phyloP scores from a whole-genome alignment of 2,329 filamentous ascomycete genomes.

The Botrytis galanthina region DNA sequence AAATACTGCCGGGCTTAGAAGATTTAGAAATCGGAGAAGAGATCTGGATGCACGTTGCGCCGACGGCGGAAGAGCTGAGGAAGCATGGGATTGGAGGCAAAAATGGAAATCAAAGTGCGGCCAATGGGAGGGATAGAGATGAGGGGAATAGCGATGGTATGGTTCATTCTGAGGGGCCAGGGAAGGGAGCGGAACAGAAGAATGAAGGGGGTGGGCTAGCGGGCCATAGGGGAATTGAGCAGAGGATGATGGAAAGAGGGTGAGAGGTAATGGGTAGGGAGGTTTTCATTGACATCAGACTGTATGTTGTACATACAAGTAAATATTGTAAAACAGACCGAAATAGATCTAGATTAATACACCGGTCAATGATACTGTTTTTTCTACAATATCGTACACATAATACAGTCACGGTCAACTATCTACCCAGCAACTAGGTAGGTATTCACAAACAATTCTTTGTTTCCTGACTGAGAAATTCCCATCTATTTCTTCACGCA shows the following conservation, averaged over 20 bases:
- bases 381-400: no score
- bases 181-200: neutral
- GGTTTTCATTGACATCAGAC: neutral
- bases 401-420: no score
- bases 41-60: slow-evolving; percentile 53
- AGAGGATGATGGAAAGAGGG: slow-evolving; percentile 14
- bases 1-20: slow-evolving; percentile 40
- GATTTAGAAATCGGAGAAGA: slow-evolving; percentile 42
- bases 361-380: neutral
- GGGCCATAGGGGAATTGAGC: slow-evolving; percentile 13
- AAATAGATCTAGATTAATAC: neutral
- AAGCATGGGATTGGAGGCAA: slow-evolving; percentile 24
- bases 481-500: neutral
- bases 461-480: neutral
- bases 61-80: slow-evolving; percentile 39
- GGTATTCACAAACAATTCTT: neutral
- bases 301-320: neutral
- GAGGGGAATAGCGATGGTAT: slow-evolving; percentile 1
- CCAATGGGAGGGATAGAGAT: slow-evolving; percentile 9
- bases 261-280: neutral
- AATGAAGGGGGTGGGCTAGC: neutral
- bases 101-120: neutral
- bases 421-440: no score
- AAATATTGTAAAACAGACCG: neutral
- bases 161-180: neutral